Base-by-base conservation (phyloP, 2,329 filamentous ascomycete species). In the Lachnellula subtilissima region DNA sequence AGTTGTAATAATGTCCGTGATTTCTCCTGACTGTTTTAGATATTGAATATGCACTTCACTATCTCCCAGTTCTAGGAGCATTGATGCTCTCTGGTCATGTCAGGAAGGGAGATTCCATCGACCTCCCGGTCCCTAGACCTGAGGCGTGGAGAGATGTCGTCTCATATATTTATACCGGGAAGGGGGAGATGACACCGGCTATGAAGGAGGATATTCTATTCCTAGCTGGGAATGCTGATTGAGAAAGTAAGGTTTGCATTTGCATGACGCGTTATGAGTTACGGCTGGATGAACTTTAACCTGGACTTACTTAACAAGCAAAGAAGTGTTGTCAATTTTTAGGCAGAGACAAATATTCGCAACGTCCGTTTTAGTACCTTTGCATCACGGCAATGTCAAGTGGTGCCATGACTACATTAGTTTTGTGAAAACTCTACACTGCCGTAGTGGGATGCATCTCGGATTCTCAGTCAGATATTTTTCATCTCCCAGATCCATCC, bases 81-180 rank as follows among this genome's bases (percentile, higher is more conserved):
- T 69, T 85, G 48, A 77, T 86, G 61, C 71, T 79, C 36, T 83
- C 80, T 0, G 75, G 78, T 4, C 73, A 79, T 61, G 73, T 85
- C 22, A 69, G 70, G 14, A 72, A 74, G 23, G 77, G 80, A 28
- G 82, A 85, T 62, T 71, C 73, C 2, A 73, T 86, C 51, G 81
- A 85, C 60, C 70, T 86, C 9, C 82, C 82, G 0, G 61, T 86
- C 53, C 83, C 83, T 1, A 73, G 78, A 55, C 82, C 83, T 1
- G 75, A 77, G 50, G 77, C 73, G 7, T 86, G 83, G 83, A 64
- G 67, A 2, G 75, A 80, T 53, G 84, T 82, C 0, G 71, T 83
- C n/a, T 70, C 72, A 4, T 79, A 81, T 62, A 72, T 82, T 25
- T 85, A 84, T 64, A 81, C 77, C 0, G 78, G 78, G 37, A 70